Evolutionary conservation across 1,284 basidiomycete species (phyloP), one percentile per base, ranked within the genome.

Genomic region (Rhodotorula mucilaginosa): DNA sequence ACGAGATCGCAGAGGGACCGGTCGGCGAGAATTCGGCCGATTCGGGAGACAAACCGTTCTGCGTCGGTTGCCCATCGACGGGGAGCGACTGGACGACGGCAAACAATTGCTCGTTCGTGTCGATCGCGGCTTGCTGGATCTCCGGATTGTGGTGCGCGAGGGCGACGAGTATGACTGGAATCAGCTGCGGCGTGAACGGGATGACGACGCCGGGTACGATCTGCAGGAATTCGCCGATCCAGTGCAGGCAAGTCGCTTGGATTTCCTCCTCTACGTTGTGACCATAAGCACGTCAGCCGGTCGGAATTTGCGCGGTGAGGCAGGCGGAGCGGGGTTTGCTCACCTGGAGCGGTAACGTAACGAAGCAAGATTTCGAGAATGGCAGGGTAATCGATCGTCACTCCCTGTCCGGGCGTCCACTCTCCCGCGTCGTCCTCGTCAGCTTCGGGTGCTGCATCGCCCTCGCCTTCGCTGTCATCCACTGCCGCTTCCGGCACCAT

Each of bases 361-460:
- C 89, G 87, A n/a, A 99, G 88, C 52, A 99, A 84, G 74, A 97
- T 98, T 78, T 98, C 93, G 68, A 98, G 88, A 69, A 99, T 93
- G 15, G 93, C 89, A 8, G 89, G 87, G 80, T 96, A 93, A 81
- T 98, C 90, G 71, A 99, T 90, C 71, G 87, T 87, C 12, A 99
- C 93, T 2, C 91, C 93, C 83, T 97, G 93, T 5, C 95, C 95
- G 39, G 93, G 93, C 52, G 92, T 84, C 92, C 93, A 98, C 59
- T 88, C 90, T 86, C 13, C 39, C 16, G 52, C 34, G 8, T 76
- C 79, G 5, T 78, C 78, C 19, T 77, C 76, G 10, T 71, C 75
- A 15, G 39, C 39, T 56, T 26, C 15, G 2, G 26, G n/a, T 56
- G 26, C 8, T 26, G 54, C 12, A 5, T 74, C 77, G 23, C 70